phyloP scores from a whole-genome alignment of 2,329 filamentous ascomycete genomes.

The Harringtonia lauricola region DNA sequence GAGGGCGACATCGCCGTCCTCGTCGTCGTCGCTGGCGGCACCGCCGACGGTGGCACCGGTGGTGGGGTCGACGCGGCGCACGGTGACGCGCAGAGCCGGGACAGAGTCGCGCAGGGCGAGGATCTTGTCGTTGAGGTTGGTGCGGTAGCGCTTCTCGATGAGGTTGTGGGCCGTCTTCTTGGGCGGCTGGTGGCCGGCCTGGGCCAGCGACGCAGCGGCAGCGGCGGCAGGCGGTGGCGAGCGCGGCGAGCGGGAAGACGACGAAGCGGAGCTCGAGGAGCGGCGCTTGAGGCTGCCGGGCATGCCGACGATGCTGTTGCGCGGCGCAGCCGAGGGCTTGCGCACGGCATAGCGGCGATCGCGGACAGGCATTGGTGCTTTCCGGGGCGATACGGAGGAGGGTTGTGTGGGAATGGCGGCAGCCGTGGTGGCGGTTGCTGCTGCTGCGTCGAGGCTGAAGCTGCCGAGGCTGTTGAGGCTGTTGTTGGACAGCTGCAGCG shows the following conservation, averaged over 20 bases:
- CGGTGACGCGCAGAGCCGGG: slow-evolving; percentile 34
- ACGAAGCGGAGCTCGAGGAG: slow-evolving; percentile 12
- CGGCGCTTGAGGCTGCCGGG: slow-evolving; percentile 21
- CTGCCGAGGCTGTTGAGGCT: neutral
- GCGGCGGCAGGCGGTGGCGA: slow-evolving; percentile 11
- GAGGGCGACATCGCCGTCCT: slow-evolving; percentile 26
- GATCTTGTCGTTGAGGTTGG: slow-evolving; percentile 77
- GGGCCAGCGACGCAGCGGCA: too few relatives aligned
- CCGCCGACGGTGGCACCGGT: slow-evolving; percentile 17
- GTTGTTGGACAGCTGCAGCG: slow-evolving; percentile 19
- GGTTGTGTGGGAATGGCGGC: neutral
- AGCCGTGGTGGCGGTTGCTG: neutral
- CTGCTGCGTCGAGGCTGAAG: neutral
- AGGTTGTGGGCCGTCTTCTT: slow-evolving; percentile 81
- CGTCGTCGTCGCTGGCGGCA: slow-evolving; percentile 20
- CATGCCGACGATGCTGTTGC: slow-evolving; percentile 5
- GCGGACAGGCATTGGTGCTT: neutral
- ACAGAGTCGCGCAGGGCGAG: slow-evolving; percentile 64
- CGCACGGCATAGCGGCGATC: slow-evolving; percentile 16
- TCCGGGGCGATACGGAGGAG: too few relatives aligned
- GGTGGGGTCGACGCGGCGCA: slow-evolving; percentile 22
- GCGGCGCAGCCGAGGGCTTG: slow-evolving; percentile 6
- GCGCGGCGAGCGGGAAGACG: slow-evolving; percentile 7
- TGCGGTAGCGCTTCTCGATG: slow-evolving; percentile 76
- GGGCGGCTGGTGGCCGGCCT: slow-evolving; percentile 12